Conservation (phyloP, 2,329 filamentous ascomycete genomes). For the Macrophomina phaseolina region DNA sequence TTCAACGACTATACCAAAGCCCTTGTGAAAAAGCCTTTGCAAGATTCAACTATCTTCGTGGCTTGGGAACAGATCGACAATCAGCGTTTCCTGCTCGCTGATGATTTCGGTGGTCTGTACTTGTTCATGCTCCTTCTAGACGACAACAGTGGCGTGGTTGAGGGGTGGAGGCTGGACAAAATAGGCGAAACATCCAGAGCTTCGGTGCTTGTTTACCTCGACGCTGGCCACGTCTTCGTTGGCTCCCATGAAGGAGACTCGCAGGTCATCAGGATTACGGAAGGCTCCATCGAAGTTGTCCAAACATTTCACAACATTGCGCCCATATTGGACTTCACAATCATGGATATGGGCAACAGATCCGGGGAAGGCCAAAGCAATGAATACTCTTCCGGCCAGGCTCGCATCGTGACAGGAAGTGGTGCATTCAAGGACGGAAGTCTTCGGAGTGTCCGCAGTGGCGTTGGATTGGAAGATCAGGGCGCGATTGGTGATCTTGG, state of each 20-base stretch:
- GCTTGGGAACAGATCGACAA: conserved; percentile 87
- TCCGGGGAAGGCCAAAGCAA: conserved; percentile 80
- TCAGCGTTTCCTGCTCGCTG: conserved; percentile 83
- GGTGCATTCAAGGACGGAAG: conserved; percentile 89
- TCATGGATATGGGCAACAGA: conserved; percentile 94
- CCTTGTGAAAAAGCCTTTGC: conserved; percentile 67
- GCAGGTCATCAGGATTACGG: conserved; percentile 72
- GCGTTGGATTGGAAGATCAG: conserved; percentile 87
- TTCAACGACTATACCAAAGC: conserved; percentile 77
- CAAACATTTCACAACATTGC: conserved; percentile 85
- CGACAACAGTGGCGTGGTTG: conserved; percentile 66
- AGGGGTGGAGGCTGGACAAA: conserved; percentile 71
- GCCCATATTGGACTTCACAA: conserved; percentile 88
- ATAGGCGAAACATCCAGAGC: conserved; percentile 77
- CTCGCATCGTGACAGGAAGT: conserved; percentile 89
- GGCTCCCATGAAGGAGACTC: conserved; percentile 94
- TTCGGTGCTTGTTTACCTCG: conserved; percentile 78
- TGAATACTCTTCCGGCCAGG: conserved; percentile 93
- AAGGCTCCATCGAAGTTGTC: conserved; percentile 68
- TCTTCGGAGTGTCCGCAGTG: conserved; percentile 87
- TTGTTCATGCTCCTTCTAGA: conserved; percentile 78
- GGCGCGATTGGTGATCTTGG: conserved; percentile 82
- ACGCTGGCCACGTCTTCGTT: conserved; percentile 75
- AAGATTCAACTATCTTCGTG: conserved; percentile 84
- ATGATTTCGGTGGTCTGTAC: conserved; percentile 87